phyloP scores from a whole-genome alignment of 441 rosid species.

The Populus hybrid region DNA sequence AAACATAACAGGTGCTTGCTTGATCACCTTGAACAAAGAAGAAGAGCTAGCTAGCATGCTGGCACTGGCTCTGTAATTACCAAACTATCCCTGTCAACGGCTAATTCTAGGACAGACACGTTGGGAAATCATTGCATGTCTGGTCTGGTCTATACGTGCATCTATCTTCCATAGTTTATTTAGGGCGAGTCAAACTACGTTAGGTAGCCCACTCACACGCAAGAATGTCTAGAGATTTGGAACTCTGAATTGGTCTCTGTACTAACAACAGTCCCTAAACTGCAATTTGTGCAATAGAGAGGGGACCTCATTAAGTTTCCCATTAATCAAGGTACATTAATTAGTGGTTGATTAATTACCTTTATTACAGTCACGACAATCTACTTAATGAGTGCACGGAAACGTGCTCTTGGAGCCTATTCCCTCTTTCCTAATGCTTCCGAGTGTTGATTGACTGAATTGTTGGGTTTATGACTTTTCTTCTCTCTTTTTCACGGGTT shows the following conservation, averaged over 20 bases:
- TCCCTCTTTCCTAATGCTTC: too few species aligned
- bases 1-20: neutral
- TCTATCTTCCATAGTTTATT: neutral
- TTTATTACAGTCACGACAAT: constrained; percentile 14
- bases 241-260: too few species aligned
- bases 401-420: neutral
- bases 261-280: too few species aligned
- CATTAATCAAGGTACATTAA: neutral
- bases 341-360: neutral
- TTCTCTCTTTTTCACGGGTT: too few species aligned
- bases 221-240: neutral
- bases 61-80: too few species aligned
- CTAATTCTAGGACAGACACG: too few species aligned
- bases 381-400: neutral
- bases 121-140: neutral
- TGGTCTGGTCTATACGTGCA: neutral
- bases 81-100: too few species aligned
- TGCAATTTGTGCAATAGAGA: neutral
- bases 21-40: neutral
- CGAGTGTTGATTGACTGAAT: too few species aligned
- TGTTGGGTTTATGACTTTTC: too few species aligned
- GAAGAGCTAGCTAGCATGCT: neutral
- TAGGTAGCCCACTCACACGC: neutral
- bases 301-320: neutral
- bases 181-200: neutral